A percentile compares a stretch with the other conserved stretches of the same genome.
These are phyloP conservation scores for Russula emetica DNA, from an alignment of 768 basidiomycete genomes.

Conservation along the genomic window DNA sequence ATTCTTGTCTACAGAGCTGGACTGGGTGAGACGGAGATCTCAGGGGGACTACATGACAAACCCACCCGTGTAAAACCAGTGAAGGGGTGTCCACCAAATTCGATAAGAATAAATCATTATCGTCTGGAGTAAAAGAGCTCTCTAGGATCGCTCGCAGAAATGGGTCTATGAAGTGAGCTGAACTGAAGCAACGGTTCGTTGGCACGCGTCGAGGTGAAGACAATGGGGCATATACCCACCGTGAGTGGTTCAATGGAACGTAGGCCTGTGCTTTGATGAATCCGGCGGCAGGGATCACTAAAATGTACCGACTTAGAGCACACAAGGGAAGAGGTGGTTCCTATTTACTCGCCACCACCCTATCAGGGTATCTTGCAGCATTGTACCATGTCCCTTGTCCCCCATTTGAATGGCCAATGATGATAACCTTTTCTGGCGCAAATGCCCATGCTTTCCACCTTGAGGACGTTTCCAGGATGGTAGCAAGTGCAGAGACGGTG, in stretches of 20 bases:
- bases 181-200: conserved; percentile 37
- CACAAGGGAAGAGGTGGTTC: conserved; percentile 17
- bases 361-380: conserved; percentile 72
- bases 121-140: conserved; percentile 71
- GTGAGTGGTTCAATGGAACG: conserved; percentile 64
- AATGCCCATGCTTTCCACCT: conserved; percentile 44
- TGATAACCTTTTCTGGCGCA: conserved; percentile 42
- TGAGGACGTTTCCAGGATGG: conserved; percentile 39
- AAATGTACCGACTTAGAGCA: background rate
- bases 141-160: conserved; percentile 66
- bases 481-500: conserved; percentile 52
- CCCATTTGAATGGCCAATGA: conserved; percentile 92
- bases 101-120: conserved; percentile 81
- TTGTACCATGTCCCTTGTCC: conserved; percentile 88
- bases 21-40: background rate
- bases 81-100: conserved; percentile 69
- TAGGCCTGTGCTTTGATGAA: conserved; percentile 89
- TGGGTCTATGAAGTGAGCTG: conserved; percentile 76
- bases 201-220: background rate
- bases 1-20: conserved; percentile 74
- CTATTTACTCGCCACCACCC: conserved; percentile 54
- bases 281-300: conserved; percentile 72
- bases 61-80: conserved; percentile 76
- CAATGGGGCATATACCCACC: conserved; percentile 34
- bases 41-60: conserved; percentile 1